These are phyloP conservation scores for Neurospora sp. DNA, from an alignment of 2,329 filamentous ascomycete genomes.

Conservation along the genomic window DNA sequence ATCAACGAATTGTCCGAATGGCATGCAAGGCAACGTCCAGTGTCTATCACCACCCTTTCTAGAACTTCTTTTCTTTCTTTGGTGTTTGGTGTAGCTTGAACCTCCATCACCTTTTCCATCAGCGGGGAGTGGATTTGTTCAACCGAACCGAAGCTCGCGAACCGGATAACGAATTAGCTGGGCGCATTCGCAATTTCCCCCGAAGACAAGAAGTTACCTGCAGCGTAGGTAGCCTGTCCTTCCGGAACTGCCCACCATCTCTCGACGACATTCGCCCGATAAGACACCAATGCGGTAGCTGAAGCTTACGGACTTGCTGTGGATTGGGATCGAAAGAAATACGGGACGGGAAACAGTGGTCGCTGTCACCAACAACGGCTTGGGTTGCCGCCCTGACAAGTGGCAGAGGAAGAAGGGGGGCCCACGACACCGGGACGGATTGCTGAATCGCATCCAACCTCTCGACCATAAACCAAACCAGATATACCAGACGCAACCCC, in stretches of 20 bases:
- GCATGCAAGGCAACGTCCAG: background rate
- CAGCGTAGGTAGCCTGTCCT: background rate
- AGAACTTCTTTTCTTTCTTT: background rate
- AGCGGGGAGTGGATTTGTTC: background rate
- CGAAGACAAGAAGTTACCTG: background rate
- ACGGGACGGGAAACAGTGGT: background rate
- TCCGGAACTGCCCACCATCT: background rate
- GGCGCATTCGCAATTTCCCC: background rate
- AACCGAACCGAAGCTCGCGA: background rate
- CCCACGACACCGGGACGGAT: background rate
- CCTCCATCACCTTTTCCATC: background rate
- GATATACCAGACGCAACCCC: background rate
- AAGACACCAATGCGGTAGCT: background rate
- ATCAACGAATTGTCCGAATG: background rate
- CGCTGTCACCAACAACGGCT: background rate
- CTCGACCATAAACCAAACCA: background rate
- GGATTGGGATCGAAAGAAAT: background rate
- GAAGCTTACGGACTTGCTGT: background rate
- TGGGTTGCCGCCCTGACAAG: background rate
- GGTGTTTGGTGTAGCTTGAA: background rate
- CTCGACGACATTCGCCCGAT: background rate
- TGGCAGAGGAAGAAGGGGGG: background rate
- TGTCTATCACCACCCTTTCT: background rate
- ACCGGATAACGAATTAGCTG: background rate
- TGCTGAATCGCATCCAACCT: background rate